These are phyloP conservation scores for Ambrosiella cleistominuta DNA, from an alignment of 2,329 filamentous ascomycete genomes.

Conservation along the genomic window DNA sequence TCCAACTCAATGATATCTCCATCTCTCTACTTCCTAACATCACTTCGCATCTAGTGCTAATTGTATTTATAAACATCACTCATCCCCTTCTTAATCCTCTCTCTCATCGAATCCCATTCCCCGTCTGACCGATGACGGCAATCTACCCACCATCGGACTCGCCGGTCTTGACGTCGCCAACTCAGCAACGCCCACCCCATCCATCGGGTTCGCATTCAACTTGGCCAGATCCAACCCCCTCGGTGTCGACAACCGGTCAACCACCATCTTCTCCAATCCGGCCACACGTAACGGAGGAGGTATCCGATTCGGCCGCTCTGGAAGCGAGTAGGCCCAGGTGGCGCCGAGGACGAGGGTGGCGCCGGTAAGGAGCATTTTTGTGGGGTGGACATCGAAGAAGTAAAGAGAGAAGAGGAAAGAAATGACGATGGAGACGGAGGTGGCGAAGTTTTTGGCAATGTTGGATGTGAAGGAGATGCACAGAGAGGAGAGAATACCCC, in stretches of 20 bases:
- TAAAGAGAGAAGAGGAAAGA: slow-evolving; percentile 72
- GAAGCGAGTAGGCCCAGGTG: slow-evolving; percentile 66
- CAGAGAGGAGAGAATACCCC: slow-evolving; percentile 54
- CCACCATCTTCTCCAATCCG: slow-evolving; percentile 57
- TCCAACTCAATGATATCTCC: neutral
- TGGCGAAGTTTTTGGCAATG: slow-evolving; percentile 86
- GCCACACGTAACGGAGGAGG: slow-evolving; percentile 52
- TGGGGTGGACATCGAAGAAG: slow-evolving; percentile 68
- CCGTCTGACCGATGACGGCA: slow-evolving; percentile 5
- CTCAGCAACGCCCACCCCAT: slow-evolving; percentile 1
- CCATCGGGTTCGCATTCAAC: slow-evolving; percentile 11
- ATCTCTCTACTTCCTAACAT: neutral
- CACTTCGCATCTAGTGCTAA: neutral
- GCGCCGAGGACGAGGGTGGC: slow-evolving; percentile 62
- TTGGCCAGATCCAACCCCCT: slow-evolving; percentile 7
- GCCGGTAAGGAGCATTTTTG: slow-evolving; percentile 65
- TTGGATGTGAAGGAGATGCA: slow-evolving; percentile 35
- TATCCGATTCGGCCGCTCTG: slow-evolving; percentile 36
- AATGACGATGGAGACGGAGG: slow-evolving; percentile 76
- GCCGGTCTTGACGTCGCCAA: slow-evolving; percentile 10
- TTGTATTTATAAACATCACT: neutral
- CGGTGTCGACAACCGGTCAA: slow-evolving; percentile 31
- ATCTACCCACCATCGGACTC: slow-evolving; percentile 12
- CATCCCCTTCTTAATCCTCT: neutral
- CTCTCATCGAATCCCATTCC: slow-evolving; percentile 9